Conservation (phyloP, 169 alveolate species). For the Cryptosporidium parvum region DNA sequence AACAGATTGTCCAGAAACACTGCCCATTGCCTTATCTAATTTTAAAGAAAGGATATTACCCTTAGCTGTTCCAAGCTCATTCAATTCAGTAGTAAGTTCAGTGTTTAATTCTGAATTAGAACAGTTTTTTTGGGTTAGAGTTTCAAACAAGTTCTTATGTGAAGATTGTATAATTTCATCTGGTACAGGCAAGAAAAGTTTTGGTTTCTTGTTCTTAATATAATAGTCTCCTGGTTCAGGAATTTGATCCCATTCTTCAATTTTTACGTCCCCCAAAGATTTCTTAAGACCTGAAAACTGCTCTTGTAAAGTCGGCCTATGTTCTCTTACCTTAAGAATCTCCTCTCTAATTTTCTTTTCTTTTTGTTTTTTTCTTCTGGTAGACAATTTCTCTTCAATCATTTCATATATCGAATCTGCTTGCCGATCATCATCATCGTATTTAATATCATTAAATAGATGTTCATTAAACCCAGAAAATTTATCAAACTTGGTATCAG, state of each 20-base stretch:
- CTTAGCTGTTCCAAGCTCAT: constrained; percentile 93
- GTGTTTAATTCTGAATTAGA: constrained; percentile 56
- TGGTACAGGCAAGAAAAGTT: constrained; percentile 91
- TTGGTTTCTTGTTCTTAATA: constrained; percentile 89
- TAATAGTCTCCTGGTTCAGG: constrained; percentile 95
- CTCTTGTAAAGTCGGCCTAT: constrained; percentile 85
- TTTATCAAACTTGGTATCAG: constrained; percentile 92
- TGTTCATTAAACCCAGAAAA: constrained; percentile 93
- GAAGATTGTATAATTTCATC: constrained; percentile 86
- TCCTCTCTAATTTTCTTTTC: constrained; percentile 90
- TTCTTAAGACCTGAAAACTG: constrained; percentile 84
- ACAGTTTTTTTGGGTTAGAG: constrained; percentile 69
- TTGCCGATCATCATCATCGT: constrained; percentile 93
- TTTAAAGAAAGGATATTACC: constrained; percentile 92
- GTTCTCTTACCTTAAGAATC: constrained; percentile 87
- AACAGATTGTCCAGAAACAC: constrained; percentile 93
- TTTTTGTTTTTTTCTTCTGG: constrained; percentile 89
- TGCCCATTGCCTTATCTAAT: constrained; percentile 93
- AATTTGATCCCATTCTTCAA: constrained; percentile 97
- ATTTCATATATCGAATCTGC: constrained; percentile 93
- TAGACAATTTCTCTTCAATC: constrained; percentile 92
- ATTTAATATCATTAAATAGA: constrained; percentile 86
- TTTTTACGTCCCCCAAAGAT: constrained; percentile 84
- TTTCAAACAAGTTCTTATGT: constrained; percentile 56
- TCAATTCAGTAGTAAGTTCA: constrained; percentile 77